These are phyloP conservation scores for Fusarium sp. DNA, from an alignment of 2,329 filamentous ascomycete species.

Conservation along the genomic window DNA sequence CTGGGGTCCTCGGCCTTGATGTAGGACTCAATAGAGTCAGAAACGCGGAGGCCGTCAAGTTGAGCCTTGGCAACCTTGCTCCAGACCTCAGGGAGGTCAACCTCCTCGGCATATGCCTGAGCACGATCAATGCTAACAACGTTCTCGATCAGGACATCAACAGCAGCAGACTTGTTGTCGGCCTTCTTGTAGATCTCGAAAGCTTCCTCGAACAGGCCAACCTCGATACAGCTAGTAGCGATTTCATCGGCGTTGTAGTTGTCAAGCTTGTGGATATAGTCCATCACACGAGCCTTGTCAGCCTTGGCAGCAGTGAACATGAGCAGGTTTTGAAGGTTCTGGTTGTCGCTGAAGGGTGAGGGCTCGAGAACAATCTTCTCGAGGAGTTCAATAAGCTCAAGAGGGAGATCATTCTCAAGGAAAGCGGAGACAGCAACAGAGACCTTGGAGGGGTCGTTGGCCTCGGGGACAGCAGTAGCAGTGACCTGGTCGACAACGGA, in stretches of 20 bases:
- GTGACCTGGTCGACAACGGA: slow-evolving; percentile 97
- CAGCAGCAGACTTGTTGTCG: slow-evolving; percentile 85
- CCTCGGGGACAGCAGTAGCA: slow-evolving; percentile 92
- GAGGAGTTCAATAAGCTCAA: slow-evolving; percentile 94
- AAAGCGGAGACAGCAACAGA: slow-evolving; percentile 94
- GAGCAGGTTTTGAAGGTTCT: slow-evolving; percentile 93
- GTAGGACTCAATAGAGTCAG: slow-evolving; percentile 95
- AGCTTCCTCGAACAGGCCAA: slow-evolving; percentile 94
- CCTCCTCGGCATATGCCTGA: slow-evolving; percentile 93
- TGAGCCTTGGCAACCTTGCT: slow-evolving; percentile 98
- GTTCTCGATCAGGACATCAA: slow-evolving; percentile 93
- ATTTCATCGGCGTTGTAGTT: slow-evolving; percentile 94
- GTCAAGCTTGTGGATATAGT: slow-evolving; percentile 93
- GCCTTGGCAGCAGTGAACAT: slow-evolving; percentile 97
- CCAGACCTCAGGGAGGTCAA: slow-evolving; percentile 96
- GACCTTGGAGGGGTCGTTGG: slow-evolving; percentile 92
- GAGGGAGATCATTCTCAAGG: slow-evolving; percentile 88
- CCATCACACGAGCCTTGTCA: slow-evolving; percentile 93
- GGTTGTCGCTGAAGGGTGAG: slow-evolving; percentile 98
- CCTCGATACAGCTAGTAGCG: slow-evolving; percentile 90
- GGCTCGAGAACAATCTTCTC: slow-evolving; percentile 99
- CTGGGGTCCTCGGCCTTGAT: slow-evolving; percentile 93
- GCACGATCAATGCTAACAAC: slow-evolving; percentile 98
- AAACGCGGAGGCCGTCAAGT: slow-evolving; percentile 91
- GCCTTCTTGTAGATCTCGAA: slow-evolving; percentile 99